These are phyloP conservation scores for Przewalskia tangutica DNA, from an alignment of 257 asterid genomes.

Conservation along the genomic window DNA sequence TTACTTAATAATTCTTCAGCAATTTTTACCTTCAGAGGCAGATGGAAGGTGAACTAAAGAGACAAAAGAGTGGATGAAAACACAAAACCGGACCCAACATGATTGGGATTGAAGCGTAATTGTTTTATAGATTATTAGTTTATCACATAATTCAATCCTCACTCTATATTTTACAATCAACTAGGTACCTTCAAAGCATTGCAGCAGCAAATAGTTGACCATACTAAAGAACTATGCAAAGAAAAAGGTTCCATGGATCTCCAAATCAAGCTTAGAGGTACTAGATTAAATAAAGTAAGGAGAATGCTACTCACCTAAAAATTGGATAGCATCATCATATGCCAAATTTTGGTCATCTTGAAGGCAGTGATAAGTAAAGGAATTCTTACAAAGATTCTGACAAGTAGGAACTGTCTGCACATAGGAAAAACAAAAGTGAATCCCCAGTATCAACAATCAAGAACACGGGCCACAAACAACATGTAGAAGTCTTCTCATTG, in stretches of 20 bases:
- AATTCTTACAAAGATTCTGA: slow-evolving; percentile 74
- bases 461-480: neutral
- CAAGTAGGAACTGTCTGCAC: slow-evolving; percentile 83
- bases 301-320: slow-evolving; percentile 47
- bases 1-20: neutral
- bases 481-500: neutral
- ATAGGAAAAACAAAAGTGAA: neutral
- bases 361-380: slow-evolving; percentile 78
- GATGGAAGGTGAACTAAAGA: neutral
- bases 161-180: neutral
- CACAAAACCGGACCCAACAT: neutral
- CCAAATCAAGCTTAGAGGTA: neutral
- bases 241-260: neutral
- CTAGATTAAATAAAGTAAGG: neutral
- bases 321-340: slow-evolving; percentile 74
- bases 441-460: neutral
- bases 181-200: neutral
- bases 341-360: slow-evolving; percentile 55
- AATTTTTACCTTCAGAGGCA: neutral
- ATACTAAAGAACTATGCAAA: neutral
- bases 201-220: neutral
- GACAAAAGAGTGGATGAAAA: neutral
- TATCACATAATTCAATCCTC: neutral
- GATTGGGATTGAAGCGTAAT: neutral
- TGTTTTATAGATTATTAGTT: neutral